Evolutionary conservation across 176 grass and related monocot species (phyloP).

Genomic region (Carex myosuroides): DNA sequence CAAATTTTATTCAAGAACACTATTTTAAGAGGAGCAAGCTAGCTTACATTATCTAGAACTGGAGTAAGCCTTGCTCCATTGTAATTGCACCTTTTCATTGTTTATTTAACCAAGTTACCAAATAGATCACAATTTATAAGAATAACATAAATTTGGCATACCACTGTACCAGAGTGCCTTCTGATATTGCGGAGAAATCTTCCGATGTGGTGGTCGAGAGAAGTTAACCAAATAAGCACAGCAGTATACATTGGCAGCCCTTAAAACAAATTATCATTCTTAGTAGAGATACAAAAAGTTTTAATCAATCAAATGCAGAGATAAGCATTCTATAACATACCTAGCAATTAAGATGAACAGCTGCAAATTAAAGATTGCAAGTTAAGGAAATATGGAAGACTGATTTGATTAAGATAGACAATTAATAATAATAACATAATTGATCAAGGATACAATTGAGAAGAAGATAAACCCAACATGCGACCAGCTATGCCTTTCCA

Average conservation of each 20-base stretch:
- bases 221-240: slow-evolving; percentile 84
- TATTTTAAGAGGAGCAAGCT: background rate
- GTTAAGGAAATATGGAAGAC: slow-evolving; percentile 41
- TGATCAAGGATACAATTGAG: slow-evolving; percentile 84
- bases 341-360: slow-evolving; percentile 89
- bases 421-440: background rate
- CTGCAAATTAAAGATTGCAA: slow-evolving; percentile 27
- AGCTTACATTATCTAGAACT: background rate
- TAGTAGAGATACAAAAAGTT: background rate
- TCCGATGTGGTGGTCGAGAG: slow-evolving; percentile 41
- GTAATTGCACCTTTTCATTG: background rate
- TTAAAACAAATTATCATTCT: slow-evolving; percentile 32
- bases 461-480: slow-evolving; percentile 96
- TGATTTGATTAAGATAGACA: slow-evolving; percentile 13
- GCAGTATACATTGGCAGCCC: slow-evolving; percentile 84
- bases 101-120: background rate
- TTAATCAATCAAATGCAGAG: background rate
- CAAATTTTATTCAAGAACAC: background rate
- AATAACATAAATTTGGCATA: slow-evolving; percentile 15
- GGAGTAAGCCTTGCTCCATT: background rate
- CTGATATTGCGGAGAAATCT: slow-evolving; percentile 79
- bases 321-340: slow-evolving; percentile 28
- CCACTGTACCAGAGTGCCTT: slow-evolving; percentile 91
- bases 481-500: slow-evolving; percentile 87
- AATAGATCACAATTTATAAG: background rate